Percentiles rank a stretch among this genome's conserved stretches.
Conservation (phyloP, 768 basidiomycete genomes). For the Lentinula boryana region DNA sequence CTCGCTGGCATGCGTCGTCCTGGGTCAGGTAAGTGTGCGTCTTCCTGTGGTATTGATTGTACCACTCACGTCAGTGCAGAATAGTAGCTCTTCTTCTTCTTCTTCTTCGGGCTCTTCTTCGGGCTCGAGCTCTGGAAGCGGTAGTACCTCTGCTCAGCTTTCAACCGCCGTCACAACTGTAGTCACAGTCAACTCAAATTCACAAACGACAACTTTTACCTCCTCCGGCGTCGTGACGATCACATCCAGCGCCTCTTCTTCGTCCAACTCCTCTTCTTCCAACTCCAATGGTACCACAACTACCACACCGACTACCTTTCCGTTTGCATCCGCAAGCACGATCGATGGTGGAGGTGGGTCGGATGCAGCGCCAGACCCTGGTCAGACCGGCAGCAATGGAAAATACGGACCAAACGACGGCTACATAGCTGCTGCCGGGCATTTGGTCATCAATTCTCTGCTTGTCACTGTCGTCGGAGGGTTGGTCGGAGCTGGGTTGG, state of each 20-base stretch:
- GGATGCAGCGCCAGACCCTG: slow-evolving; percentile 1
- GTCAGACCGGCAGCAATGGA: not conserved
- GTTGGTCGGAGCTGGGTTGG: slow-evolving; percentile 1
- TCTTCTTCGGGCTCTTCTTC: not conserved
- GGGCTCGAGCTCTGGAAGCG: slow-evolving; percentile 4
- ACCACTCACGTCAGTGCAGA: not conserved
- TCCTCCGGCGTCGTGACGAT: slow-evolving; percentile 40
- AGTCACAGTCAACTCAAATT: slow-evolving; percentile 32
- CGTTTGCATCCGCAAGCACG: not conserved
- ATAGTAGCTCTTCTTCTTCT: not conserved
- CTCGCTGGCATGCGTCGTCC: not conserved
- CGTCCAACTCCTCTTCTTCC: not conserved
- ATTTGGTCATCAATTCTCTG: not conserved
- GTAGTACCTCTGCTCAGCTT: slow-evolving; percentile 21
- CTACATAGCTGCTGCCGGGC: slow-evolving; percentile 1
- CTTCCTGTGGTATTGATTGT: no score
- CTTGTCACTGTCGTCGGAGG: not conserved
- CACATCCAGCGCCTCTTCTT: slow-evolving; percentile 22
- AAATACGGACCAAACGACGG: slow-evolving; percentile 1
- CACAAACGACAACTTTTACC: slow-evolving; percentile 32
- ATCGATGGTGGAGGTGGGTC: slow-evolving; percentile 2
- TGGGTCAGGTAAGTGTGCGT: not conserved
- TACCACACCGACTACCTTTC: not conserved
- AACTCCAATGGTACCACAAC: not conserved
- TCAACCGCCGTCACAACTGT: slow-evolving; percentile 34